A percentile compares a stretch with the other conserved stretches of the same genome.
Evolutionary conservation across 2,329 filamentous ascomycete genomes (phyloP).

Genomic region (Microdochium trichocladiopsis): DNA sequence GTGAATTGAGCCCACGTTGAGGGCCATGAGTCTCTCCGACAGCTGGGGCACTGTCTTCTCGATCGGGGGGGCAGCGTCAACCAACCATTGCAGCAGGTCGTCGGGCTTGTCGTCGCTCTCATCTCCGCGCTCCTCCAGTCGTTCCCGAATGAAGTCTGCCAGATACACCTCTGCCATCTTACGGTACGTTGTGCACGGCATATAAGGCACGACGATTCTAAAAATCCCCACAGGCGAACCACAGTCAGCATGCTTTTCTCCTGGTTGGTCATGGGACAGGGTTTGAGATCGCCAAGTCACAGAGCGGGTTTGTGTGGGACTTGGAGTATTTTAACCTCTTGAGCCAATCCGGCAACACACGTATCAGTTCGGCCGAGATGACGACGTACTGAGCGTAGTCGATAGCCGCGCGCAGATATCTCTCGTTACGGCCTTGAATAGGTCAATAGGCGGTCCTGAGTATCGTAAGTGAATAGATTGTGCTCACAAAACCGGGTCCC

Average conservation of each 20-base stretch:
- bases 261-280: too few relatives aligned
- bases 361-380: constrained; percentile 4
- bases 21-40: constrained; percentile 4
- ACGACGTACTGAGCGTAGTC: constrained; percentile 4
- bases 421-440: constrained; percentile 3
- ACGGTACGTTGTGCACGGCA: constrained; percentile 2
- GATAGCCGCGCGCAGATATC: constrained; percentile 1
- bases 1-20: constrained; percentile 5
- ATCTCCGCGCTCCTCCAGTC: constrained; percentile 2
- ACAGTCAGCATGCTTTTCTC: too few relatives aligned
- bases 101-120: constrained; percentile 2
- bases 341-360: constrained; percentile 3
- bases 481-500: constrained; percentile 5
- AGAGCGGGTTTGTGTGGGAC: too few relatives aligned
- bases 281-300: too few relatives aligned
- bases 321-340: constrained; percentile 3
- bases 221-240: too few relatives aligned
- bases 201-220: constrained; percentile 2
- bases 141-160: background rate
- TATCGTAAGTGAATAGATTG: too few relatives aligned
- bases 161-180: constrained; percentile 3
- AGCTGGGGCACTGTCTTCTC: constrained; percentile 4
- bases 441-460: too few relatives aligned
- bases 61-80: constrained; percentile 4
- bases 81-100: constrained; percentile 4